These are phyloP conservation scores for Persicaria maculosa DNA, from an alignment of 148 eudicot genomes.

Conservation along the genomic window DNA sequence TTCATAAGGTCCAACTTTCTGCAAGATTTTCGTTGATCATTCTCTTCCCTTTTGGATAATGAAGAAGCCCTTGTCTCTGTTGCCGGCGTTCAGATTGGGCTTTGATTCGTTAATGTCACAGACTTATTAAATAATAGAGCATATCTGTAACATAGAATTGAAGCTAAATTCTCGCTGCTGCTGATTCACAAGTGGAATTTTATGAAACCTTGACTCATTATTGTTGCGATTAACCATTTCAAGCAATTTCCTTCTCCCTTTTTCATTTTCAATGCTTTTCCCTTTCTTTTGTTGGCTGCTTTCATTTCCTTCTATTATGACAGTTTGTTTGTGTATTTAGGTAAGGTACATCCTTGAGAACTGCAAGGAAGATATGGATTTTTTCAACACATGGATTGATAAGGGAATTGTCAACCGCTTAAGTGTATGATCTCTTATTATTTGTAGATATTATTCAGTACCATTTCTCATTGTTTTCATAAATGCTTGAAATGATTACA, in stretches of 20 bases:
- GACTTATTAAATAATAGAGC: background rate
- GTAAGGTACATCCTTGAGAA: conserved; percentile 84
- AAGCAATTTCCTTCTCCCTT: background rate
- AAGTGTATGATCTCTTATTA: conserved; percentile 40
- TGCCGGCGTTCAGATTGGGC: background rate
- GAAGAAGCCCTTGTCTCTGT: too few species aligned
- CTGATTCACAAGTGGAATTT: background rate
- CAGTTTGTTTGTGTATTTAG: conserved; percentile 26
- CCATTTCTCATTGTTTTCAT: background rate
- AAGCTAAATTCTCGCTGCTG: background rate
- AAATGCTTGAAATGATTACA: background rate
- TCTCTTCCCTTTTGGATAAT: background rate
- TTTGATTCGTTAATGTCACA: background rate
- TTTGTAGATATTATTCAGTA: conserved; percentile 8
- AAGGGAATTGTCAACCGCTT: conserved; percentile 79
- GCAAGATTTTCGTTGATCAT: background rate
- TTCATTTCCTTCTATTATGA: conserved; percentile 6
- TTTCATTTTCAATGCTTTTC: background rate
- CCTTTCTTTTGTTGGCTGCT: background rate
- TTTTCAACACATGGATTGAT: conserved; percentile 95
- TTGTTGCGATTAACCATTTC: background rate
- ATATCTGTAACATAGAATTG: background rate
- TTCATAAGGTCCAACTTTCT: background rate
- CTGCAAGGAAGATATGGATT: conserved; percentile 99
- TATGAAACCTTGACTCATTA: background rate